A percentile compares a stretch with the other conserved stretches of the same genome.
phyloP scores from a whole-genome alignment of 257 asterid genomes.

The Sherardia arvensis region DNA sequence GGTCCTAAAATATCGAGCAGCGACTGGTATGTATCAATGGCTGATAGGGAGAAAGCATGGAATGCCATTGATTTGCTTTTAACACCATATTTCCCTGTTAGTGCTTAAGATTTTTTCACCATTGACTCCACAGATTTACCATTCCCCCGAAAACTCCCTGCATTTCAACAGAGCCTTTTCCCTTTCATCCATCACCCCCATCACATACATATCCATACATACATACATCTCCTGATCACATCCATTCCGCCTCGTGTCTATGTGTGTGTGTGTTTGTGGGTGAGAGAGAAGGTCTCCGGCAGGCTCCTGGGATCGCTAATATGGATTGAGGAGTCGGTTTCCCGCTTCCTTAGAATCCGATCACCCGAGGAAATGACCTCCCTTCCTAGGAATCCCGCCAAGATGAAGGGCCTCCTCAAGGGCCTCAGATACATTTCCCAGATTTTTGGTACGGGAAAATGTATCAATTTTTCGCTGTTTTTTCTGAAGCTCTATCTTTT shows the following conservation, averaged over 20 bases:
- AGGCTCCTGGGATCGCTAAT: constrained; percentile 15
- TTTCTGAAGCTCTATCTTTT: too few relatives aligned
- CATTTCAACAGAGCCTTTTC: background rate
- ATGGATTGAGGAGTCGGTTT: constrained; percentile 34
- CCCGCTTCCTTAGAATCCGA: background rate
- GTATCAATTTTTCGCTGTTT: background rate
- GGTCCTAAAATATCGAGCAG: constrained; percentile 31
- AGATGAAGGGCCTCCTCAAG: constrained; percentile 84
- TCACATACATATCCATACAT: background rate
- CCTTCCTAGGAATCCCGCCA: constrained; percentile 35
- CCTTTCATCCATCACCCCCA: background rate
- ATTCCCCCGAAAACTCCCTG: background rate
- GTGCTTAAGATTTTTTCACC: constrained; percentile 18
- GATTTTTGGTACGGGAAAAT: constrained; percentile 48
- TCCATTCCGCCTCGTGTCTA: background rate
- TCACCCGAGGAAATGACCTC: constrained; percentile 5
- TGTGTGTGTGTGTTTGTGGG: background rate
- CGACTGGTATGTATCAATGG: constrained; percentile 21
- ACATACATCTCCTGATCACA: background rate
- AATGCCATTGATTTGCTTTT: constrained; percentile 39
- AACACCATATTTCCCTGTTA: constrained; percentile 25
- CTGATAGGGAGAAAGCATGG: constrained; percentile 25
- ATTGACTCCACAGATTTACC: constrained; percentile 7
- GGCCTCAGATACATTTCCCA: constrained; percentile 96
- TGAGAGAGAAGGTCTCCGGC: background rate